phyloP scores from a whole-genome alignment of 441 rosid species.

The Manihot esculenta region DNA sequence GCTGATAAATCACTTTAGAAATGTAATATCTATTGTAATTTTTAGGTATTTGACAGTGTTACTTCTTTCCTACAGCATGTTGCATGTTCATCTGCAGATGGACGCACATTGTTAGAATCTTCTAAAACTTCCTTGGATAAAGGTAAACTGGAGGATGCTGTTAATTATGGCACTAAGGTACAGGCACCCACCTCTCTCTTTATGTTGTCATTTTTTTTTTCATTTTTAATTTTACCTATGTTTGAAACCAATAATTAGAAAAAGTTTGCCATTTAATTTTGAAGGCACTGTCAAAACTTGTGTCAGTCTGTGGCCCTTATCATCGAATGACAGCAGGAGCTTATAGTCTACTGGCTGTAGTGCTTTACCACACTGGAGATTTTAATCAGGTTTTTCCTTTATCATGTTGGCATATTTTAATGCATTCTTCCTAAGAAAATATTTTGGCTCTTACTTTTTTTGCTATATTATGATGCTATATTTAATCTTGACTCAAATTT shows the following conservation, averaged over 20 bases:
- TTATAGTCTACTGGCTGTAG: constrained; percentile 89
- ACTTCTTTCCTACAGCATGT: constrained; percentile 60
- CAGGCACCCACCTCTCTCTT: background rate
- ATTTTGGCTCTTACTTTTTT: constrained; percentile 1
- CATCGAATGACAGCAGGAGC: constrained; percentile 89
- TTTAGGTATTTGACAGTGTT: constrained; percentile 26
- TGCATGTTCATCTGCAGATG: constrained; percentile 83
- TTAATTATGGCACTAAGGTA: constrained; percentile 83
- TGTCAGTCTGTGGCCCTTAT: constrained; percentile 90
- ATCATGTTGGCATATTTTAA: background rate
- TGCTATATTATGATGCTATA: background rate
- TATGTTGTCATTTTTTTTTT: background rate
- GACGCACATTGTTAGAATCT: constrained; percentile 80
- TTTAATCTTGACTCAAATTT: background rate
- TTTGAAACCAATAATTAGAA: constrained; percentile 12
- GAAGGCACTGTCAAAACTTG: constrained; percentile 75
- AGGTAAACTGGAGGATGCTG: constrained; percentile 89
- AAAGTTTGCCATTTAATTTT: constrained; percentile 33
- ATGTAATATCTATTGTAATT: constrained; percentile 2
- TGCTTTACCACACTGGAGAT: constrained; percentile 90
- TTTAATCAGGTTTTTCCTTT: constrained; percentile 76
- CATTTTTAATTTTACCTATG: constrained; percentile 2
- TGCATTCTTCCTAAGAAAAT: background rate
- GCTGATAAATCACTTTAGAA: constrained; percentile 8
- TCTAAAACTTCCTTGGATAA: constrained; percentile 87